Conservation (phyloP, 2,329 filamentous ascomycete species). For the Fusarium marasasianum region DNA sequence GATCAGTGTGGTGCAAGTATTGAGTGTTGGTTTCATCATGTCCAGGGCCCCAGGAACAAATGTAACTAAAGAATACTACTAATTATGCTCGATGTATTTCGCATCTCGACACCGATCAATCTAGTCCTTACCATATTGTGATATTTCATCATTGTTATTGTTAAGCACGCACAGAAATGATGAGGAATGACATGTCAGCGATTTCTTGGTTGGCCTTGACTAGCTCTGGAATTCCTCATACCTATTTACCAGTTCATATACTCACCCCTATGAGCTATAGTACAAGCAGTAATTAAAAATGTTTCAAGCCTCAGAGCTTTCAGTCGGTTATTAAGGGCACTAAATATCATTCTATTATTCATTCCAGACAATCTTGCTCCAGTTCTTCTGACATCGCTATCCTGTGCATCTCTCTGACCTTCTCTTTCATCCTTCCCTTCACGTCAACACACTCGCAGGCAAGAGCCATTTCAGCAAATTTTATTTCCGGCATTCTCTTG, state of each 20-base stretch:
- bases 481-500: background rate
- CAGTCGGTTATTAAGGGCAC: background rate
- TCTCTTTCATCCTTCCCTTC: background rate
- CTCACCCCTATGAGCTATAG: background rate
- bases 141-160: too few species aligned
- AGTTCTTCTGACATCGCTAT: background rate
- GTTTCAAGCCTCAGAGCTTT: too few species aligned
- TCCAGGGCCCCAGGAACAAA: background rate
- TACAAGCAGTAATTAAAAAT: background rate
- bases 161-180: background rate
- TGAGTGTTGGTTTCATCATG: background rate
- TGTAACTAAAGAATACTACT: background rate
- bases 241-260: background rate
- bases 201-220: too few species aligned
- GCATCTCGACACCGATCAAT: background rate
- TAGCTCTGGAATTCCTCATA: background rate
- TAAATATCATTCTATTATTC: too few species aligned
- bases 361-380: background rate
- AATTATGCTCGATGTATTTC: background rate
- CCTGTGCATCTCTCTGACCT: background rate
- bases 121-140: background rate
- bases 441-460: background rate
- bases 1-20: background rate
- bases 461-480: background rate
- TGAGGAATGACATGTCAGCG: background rate